Conservation (phyloP, 2,329 filamentous ascomycete species). For the Fusarium secorum region DNA sequence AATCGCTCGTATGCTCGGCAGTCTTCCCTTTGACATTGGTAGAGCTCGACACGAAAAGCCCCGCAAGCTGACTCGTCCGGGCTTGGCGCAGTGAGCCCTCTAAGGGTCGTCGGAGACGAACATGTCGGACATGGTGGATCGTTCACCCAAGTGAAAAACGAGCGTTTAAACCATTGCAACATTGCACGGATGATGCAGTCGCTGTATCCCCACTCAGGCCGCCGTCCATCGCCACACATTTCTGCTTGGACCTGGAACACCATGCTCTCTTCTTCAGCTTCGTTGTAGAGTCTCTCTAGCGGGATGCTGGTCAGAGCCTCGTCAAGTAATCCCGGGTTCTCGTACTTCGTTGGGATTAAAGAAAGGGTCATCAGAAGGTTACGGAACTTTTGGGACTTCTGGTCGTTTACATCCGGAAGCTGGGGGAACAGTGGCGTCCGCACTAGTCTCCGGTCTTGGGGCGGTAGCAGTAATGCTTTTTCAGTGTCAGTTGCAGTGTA, state of each 20-base stretch:
- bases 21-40: fast-evolving
- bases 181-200: neutral
- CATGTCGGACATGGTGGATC: neutral
- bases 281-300: neutral
- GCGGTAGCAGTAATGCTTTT: neutral
- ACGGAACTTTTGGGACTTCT: neutral
- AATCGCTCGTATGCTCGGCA: neutral
- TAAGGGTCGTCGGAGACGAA: fast-evolving
- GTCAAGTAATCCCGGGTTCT: neutral
- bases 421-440: neutral
- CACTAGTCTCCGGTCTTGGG: neutral
- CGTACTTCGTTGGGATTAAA: neutral
- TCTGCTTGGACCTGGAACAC: neutral
- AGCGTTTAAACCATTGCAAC: neutral
- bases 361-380: neutral
- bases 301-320: neutral
- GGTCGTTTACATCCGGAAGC: neutral
- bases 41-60: neutral
- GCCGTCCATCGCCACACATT: neutral
- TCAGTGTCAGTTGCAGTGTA: neutral
- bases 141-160: neutral
- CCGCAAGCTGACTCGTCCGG: neutral
- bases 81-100: neutral
- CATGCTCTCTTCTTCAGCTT: neutral
- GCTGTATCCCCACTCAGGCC: neutral